Percentiles rank a stretch among this genome's conserved stretches.
Conservation (phyloP, 768 basidiomycete species). For the Krasilnikovozyma curviuscula region DNA sequence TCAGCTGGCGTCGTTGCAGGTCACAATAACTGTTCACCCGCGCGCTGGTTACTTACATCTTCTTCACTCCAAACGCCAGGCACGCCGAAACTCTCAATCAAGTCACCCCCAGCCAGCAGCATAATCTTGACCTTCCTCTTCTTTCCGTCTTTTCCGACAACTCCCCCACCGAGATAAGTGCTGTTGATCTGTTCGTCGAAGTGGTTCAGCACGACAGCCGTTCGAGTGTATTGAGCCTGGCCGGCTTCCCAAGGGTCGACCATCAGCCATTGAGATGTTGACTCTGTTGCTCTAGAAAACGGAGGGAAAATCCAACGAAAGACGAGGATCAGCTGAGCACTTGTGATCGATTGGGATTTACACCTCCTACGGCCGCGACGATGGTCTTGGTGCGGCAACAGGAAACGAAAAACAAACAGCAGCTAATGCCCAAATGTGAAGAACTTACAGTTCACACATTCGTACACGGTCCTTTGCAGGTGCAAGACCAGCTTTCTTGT, state of each 20-base stretch:
- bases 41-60: constrained; percentile 45
- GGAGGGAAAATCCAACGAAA: too few relatives aligned
- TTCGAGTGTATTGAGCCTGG: constrained; percentile 72
- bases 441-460: constrained; percentile 49
- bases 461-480: constrained; percentile 71
- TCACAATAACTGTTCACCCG: not conserved
- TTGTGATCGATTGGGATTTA: too few relatives aligned
- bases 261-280: constrained; percentile 87
- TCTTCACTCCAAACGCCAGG: constrained; percentile 91
- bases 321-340: too few relatives aligned
- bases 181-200: constrained; percentile 89
- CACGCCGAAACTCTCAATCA: constrained; percentile 94
- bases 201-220: constrained; percentile 91
- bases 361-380: too few relatives aligned
- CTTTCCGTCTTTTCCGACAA: constrained; percentile 41
- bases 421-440: too few relatives aligned
- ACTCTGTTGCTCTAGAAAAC: too few relatives aligned
- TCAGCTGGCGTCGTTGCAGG: not conserved
- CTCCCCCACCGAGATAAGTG: constrained; percentile 45
- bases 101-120: constrained; percentile 91
- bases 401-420: too few relatives aligned
- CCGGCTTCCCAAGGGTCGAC: constrained; percentile 96
- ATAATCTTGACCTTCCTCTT: constrained; percentile 45
- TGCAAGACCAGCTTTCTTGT: constrained; percentile 89
- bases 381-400: too few relatives aligned